Percentiles rank a stretch among this genome's conserved stretches.
phyloP scores from a whole-genome alignment of 805 yeast species.

The Candida incommunis region DNA sequence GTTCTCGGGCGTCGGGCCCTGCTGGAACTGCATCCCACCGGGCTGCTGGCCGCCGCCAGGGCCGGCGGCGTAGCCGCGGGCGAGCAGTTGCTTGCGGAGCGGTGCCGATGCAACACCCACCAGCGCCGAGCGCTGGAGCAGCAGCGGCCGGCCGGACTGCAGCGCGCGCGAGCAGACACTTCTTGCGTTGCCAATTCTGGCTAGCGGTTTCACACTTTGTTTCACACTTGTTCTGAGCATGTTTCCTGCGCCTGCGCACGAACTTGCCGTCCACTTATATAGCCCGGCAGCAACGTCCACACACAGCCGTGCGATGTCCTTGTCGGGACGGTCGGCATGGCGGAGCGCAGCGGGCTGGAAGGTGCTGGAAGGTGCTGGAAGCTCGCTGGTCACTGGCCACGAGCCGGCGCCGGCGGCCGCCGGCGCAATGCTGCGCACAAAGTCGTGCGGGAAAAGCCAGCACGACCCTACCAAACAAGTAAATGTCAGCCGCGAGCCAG shows the following conservation, averaged over 20 bases:
- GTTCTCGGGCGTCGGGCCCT: constrained; percentile 40
- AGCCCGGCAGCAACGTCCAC: no score
- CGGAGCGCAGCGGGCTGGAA: background rate
- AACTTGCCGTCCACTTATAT: no score
- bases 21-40: background rate
- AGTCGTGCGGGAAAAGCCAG: no score
- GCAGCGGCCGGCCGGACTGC: background rate
- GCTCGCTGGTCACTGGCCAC: no score
- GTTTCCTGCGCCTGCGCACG: background rate
- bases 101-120: background rate
- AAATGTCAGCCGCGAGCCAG: no score
- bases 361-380: constrained; percentile 1
- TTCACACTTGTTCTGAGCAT: background rate
- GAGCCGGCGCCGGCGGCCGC: no score
- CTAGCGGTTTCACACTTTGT: background rate
- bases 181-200: background rate
- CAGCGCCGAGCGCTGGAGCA: background rate
- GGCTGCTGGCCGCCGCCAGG: background rate
- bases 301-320: constrained; percentile 1
- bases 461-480: no score
- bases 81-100: background rate
- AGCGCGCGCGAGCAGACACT: background rate
- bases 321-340: background rate
- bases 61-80: background rate
- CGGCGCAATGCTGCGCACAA: no score